Conservation (phyloP, 192 early-diverging fungal genomes). For the Coemansia sp. region DNA sequence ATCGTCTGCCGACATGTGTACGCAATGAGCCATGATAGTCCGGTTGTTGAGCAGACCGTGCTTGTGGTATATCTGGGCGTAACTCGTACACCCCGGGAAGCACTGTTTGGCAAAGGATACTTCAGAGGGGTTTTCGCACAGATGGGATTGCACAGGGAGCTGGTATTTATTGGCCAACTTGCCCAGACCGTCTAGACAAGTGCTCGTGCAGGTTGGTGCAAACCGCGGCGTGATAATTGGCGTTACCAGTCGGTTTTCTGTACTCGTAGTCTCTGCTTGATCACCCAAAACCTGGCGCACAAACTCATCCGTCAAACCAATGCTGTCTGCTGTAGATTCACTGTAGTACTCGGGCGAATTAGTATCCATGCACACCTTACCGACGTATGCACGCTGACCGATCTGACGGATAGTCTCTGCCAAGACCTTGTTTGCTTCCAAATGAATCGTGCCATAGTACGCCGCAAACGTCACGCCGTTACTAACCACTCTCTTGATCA, state of each 20-base stretch:
- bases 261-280: slow-evolving; percentile 10
- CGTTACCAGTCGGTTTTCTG: slow-evolving; percentile 43
- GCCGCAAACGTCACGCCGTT: slow-evolving; percentile 89
- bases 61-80: slow-evolving; percentile 75
- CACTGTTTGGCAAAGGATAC: slow-evolving; percentile 68
- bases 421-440: slow-evolving; percentile 67
- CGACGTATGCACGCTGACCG: slow-evolving; percentile 93
- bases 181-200: slow-evolving; percentile 67
- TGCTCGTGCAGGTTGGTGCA: slow-evolving; percentile 73
- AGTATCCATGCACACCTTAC: slow-evolving; percentile 96
- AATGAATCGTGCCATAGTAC: slow-evolving; percentile 90
- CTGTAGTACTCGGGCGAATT: slow-evolving; percentile 76
- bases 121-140: slow-evolving; percentile 82
- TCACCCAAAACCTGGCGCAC: slow-evolving; percentile 54
- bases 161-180: slow-evolving; percentile 65
- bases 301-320: slow-evolving; percentile 65
- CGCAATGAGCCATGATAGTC: slow-evolving; percentile 91
- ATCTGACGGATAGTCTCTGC: slow-evolving; percentile 65
- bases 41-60: slow-evolving; percentile 67
- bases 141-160: slow-evolving; percentile 89
- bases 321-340: slow-evolving; percentile 64
- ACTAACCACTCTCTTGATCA: slow-evolving; percentile 64
- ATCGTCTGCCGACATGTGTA: slow-evolving; percentile 79
- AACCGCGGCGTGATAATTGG: slow-evolving; percentile 95
- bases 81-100: slow-evolving; percentile 67